Base-by-base conservation (phyloP, 768 basidiomycete genomes). In the Tubosaeta sp. region DNA sequence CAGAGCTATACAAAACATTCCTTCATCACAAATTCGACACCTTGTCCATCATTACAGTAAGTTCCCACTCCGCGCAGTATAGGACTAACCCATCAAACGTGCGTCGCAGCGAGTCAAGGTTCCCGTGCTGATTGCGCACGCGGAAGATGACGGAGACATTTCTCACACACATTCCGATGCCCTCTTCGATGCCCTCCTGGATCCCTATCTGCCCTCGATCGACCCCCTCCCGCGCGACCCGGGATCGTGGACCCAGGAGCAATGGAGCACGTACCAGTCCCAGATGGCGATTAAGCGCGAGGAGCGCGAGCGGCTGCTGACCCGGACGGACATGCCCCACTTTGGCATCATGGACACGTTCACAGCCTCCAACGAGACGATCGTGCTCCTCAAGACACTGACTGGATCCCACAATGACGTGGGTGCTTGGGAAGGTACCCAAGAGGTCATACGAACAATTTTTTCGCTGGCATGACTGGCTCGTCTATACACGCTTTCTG, bases 81-180 rank as follows among this genome's bases (percentile, higher is more conserved):
- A 11, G 10, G 24, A 1, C 25, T 32, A 36, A 45, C 35, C 1
- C n/a, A 29, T 19, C 43, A 39, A 59, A 46, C 16, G 19, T 46
- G 21, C 32, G 19, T 32, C 25, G 32, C 60, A 90, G 88, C 73
- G 76, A 51, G 78, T 90, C 57, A 79, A 81, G 56, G 78, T 80
- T 0, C 82, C 86, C 9, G 76, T 88, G 7, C 71, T 92, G 32
- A 76, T 94, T 55, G 82, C 78, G 0, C 91, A 94, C 64, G 82
- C 90, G 7, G 73, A 78, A 53, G 75, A 91, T 63, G 91, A 94
- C 67, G 73, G 70, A 58, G 84, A 88, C 21, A 90, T 93, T 42
- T 83, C 84, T 0, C 74, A 81, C 56, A 71, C 76, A 1, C 90
- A 94, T 63, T 84, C 90, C 0, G 72, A 75, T 13, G 68, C 73